Evolutionary conservation across 345 rosid genomes (phyloP), one percentile per base, ranked within the genome.

Genomic region (Cardiospermum halicacabum): DNA sequence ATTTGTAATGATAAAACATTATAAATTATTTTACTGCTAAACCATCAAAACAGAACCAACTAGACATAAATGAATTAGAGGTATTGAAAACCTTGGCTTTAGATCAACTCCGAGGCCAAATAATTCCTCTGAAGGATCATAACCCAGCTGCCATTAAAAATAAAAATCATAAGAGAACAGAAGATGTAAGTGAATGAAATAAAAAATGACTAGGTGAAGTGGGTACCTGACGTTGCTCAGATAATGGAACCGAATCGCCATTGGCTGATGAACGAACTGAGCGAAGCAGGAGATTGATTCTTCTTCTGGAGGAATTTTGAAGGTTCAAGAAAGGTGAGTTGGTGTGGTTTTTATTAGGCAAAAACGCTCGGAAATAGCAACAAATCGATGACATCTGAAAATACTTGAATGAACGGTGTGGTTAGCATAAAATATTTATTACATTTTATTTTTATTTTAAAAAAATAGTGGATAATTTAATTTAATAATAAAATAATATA

Each of bases 91-190:
- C 95, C 88, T 84, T 49, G 85, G 82, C 56, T 81, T 81, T 37
- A 72, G 70, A 68, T 87, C 91, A 42, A 74, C 85, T 58, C 84
- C 86, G 54, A 83, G 81, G 40, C 86, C 84, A 45, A 89, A 78
- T 16, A 92, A 64, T 75, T 82, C 92, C 69, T 82, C 95, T 18
- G 96, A 85, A 76, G 91, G 89, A 78, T 89, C 96, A 74, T 85
- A 87, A 66, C 92, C 91, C 74, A 80, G 34, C 82, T 85, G 77
- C 55, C 55, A 64, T 60, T 48, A 58, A 73, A 72, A 61, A n/a
- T n/a, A n/a, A 3, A 67, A 34, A 42, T 22, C 49, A 28, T 47
- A 36, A 64, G 25, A 36, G 39, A 50, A 32, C 57, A 24, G n/a
- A 7, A 50, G 31, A 32, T 49, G 22, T 27, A 31, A 47, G 43